Evolutionary conservation across 495 filamentous ascomycete genomes (phyloP).

Genomic region (Talaromyces liani): DNA sequence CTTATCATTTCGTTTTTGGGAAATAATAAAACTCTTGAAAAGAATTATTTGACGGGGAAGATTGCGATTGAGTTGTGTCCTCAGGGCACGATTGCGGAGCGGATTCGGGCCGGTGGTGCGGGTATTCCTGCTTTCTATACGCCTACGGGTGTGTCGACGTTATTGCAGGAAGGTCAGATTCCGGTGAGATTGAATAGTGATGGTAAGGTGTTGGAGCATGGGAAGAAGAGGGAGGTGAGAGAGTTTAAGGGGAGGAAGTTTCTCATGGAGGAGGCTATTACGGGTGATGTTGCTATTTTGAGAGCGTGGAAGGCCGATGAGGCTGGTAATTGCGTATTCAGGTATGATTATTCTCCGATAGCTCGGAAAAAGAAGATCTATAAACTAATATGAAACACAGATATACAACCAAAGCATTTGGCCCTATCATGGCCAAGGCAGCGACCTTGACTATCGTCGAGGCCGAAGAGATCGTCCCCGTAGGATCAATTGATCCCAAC

Average conservation of each 20-base stretch:
- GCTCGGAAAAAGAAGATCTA: neutral
- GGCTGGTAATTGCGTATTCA: slow-evolving; percentile 85
- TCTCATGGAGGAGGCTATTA: slow-evolving; percentile 76
- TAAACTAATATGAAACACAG: slow-evolving; percentile 13
- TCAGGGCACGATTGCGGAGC: slow-evolving; percentile 83
- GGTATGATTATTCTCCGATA: slow-evolving; percentile 35
- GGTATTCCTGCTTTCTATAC: slow-evolving; percentile 92
- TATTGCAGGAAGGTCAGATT: slow-evolving; percentile 77
- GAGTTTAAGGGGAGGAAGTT: slow-evolving; percentile 81
- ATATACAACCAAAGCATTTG: slow-evolving; percentile 57
- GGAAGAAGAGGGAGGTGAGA: slow-evolving; percentile 71
- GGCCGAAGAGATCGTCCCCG: slow-evolving; percentile 82
- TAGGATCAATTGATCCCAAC: slow-evolving; percentile 71
- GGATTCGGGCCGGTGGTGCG: slow-evolving; percentile 74
- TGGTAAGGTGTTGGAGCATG: slow-evolving; percentile 63
- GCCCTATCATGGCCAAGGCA: slow-evolving; percentile 83
- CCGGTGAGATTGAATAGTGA: slow-evolving; percentile 68
- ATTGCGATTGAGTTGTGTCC: slow-evolving; percentile 83
- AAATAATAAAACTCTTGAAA: slow-evolving; percentile 82
- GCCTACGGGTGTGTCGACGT: slow-evolving; percentile 74
- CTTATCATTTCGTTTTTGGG: slow-evolving; percentile 83
- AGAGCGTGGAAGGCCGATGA: slow-evolving; percentile 83
- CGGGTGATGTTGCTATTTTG: slow-evolving; percentile 81
- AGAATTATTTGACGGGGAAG: slow-evolving; percentile 74
- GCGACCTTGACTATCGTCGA: slow-evolving; percentile 85